phyloP scores from a whole-genome alignment of 495 filamentous ascomycete species.

The Penicillium simplicissimum region DNA sequence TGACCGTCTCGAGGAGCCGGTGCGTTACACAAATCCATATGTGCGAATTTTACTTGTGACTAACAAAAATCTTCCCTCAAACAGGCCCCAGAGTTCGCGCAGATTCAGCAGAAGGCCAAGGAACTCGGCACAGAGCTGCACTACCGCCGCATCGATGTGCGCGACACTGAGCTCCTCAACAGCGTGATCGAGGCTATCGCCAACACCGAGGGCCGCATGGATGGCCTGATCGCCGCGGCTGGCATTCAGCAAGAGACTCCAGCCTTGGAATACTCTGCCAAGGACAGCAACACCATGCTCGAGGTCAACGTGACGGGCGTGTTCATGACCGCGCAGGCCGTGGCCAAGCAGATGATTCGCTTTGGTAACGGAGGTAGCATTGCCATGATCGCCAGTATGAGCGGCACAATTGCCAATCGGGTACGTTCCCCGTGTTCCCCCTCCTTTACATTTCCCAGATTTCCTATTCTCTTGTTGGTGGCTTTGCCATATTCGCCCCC shows the following conservation, averaged over 20 bases:
- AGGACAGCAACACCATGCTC: constrained; percentile 71
- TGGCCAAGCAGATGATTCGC: constrained; percentile 73
- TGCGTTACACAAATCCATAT: constrained; percentile 22
- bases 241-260: constrained; percentile 70
- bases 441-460: constrained; percentile 2
- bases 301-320: constrained; percentile 76
- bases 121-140: constrained; percentile 69
- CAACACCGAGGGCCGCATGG: constrained; percentile 67
- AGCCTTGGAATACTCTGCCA: constrained; percentile 66
- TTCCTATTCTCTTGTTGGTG: neutral
- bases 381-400: constrained; percentile 74
- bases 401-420: constrained; percentile 66
- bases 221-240: constrained; percentile 76
- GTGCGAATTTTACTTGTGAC: neutral
- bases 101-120: constrained; percentile 63
- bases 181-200: constrained; percentile 67
- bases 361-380: constrained; percentile 73
- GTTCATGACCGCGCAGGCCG: constrained; percentile 71
- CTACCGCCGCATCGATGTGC: constrained; percentile 84
- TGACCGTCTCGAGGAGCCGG: constrained; percentile 48
- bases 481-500: neutral
- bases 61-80: constrained; percentile 36
- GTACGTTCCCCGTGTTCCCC: constrained; percentile 35
- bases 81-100: constrained; percentile 59
- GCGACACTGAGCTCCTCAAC: constrained; percentile 70